Base-by-base conservation (phyloP, 179 eudicot genomes). In the Nepenthes alata region DNA sequence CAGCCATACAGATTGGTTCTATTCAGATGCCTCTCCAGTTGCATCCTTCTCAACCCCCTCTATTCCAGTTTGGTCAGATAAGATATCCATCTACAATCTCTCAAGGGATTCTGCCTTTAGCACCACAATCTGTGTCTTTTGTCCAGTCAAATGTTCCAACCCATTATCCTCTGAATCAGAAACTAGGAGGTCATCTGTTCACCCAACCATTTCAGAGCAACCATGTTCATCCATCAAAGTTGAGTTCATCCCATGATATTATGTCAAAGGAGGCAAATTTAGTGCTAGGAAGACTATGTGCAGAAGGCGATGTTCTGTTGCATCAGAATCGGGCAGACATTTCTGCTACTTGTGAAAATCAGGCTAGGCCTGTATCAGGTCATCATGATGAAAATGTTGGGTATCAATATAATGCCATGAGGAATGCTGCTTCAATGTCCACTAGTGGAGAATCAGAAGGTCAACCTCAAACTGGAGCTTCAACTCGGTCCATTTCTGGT, bases 11-110 rank as follows among this genome's bases (percentile, higher is more conserved):
- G 69, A 94, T 94, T 71, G 99, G 99, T 70, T 94, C 99, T 11
- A 94, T 94, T 62, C 96, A 93, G 83, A 90, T 93, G 97, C 98
- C 98, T 64, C 85, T 93, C 55, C 98, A 89, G 58, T 74, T 89
- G 49, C 93, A 85, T 62, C 71, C 83, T 63, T 71, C 95, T 44
- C 97, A 81, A 65, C 80, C 91, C 63, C 84, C 95, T 6, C 72
- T 87, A 37, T 83, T 90, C 77, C 99, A 94, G 75, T 87, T 94
- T 78, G 97, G 99, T 59, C 90, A 94, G 77, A 77, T 94, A 47
- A 78, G 91, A 14, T 85, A 83, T 67, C 74, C 91, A 12, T 62
- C 96, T 77, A 83, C 97, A 37, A 72, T 83, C 52, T 82, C 97
- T 39, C 95, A 74, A 65, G 97, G 97, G 53, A 77, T 87, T 66